These are phyloP conservation scores for Colletotrichum echinochloae DNA, from an alignment of 2,329 filamentous ascomycete genomes.

Conservation along the genomic window DNA sequence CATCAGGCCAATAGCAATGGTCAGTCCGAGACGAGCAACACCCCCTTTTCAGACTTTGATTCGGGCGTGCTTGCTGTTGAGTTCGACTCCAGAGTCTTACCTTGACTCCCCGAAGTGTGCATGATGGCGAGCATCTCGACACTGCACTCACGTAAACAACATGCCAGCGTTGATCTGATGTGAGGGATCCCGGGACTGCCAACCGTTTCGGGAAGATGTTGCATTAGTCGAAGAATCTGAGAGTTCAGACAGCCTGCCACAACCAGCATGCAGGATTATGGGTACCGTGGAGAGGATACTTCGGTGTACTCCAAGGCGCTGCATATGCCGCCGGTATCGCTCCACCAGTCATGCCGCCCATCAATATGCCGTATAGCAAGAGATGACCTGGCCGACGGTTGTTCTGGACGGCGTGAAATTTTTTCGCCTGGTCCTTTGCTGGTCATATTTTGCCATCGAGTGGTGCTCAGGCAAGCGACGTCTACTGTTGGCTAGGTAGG, in stretches of 20 bases:
- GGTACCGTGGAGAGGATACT: slow-evolving; percentile 30
- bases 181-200: slow-evolving; percentile 22
- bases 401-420: background rate
- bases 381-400: background rate
- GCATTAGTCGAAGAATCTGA: slow-evolving; percentile 34
- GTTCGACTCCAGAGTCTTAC: slow-evolving; percentile 5
- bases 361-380: background rate
- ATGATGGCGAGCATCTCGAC: slow-evolving; percentile 13
- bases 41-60: background rate
- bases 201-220: slow-evolving; percentile 29
- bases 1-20: background rate
- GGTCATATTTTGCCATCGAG: background rate
- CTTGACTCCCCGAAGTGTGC: slow-evolving; percentile 24
- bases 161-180: slow-evolving; percentile 6
- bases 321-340: slow-evolving; percentile 12
- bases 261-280: slow-evolving; percentile 26
- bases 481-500: background rate
- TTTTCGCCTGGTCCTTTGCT: background rate
- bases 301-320: slow-evolving; percentile 22
- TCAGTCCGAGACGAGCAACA: too few species aligned
- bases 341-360: slow-evolving; percentile 10
- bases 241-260: slow-evolving; percentile 32
- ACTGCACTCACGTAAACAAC: slow-evolving; percentile 10
- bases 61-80: background rate
- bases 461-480: background rate